Evolutionary conservation across 768 basidiomycete genomes (phyloP).

Genomic region (Royoungia palumana): DNA sequence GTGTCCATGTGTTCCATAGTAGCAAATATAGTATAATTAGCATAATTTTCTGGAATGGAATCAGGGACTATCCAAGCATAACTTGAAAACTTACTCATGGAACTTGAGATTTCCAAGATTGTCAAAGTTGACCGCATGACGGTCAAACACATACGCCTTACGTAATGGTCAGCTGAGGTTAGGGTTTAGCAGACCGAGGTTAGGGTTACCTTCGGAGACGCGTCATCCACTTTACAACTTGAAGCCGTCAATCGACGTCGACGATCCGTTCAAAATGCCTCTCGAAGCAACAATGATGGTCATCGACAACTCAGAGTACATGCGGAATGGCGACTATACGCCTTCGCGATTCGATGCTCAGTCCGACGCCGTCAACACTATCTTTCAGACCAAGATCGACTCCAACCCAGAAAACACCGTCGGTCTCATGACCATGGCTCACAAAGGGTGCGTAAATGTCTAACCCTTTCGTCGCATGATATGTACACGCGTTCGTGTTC

Average conservation of each 20-base stretch:
- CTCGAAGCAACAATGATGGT: slow-evolving; percentile 98
- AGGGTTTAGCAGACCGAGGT: slow-evolving; percentile 10
- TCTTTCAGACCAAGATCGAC: slow-evolving; percentile 91
- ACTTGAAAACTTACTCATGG: too few species aligned
- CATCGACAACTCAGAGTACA: slow-evolving; percentile 96
- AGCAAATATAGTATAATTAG: not conserved
- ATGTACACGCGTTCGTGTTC: slow-evolving; percentile 6
- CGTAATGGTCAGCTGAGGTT: not conserved
- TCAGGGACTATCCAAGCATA: too few species aligned
- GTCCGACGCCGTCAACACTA: slow-evolving; percentile 82
- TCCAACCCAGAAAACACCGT: slow-evolving; percentile 98
- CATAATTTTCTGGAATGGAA: not conserved
- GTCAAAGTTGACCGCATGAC: too few species aligned
- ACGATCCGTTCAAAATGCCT: slow-evolving; percentile 61
- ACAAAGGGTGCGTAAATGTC: slow-evolving; percentile 70
- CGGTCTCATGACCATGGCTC: slow-evolving; percentile 97
- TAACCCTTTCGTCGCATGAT: not conserved
- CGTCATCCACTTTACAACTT: slow-evolving; percentile 24
- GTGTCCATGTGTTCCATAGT: not conserved
- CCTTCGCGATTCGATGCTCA: slow-evolving; percentile 90
- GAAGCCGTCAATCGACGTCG: slow-evolving; percentile 8
- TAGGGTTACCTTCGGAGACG: slow-evolving; percentile 24
- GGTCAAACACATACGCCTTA: too few species aligned
- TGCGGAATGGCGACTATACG: slow-evolving; percentile 90
- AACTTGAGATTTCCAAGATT: too few species aligned